These are phyloP conservation scores for Trichosporon sp. DNA, from an alignment of 1,284 basidiomycete species.

Conservation along the genomic window DNA sequence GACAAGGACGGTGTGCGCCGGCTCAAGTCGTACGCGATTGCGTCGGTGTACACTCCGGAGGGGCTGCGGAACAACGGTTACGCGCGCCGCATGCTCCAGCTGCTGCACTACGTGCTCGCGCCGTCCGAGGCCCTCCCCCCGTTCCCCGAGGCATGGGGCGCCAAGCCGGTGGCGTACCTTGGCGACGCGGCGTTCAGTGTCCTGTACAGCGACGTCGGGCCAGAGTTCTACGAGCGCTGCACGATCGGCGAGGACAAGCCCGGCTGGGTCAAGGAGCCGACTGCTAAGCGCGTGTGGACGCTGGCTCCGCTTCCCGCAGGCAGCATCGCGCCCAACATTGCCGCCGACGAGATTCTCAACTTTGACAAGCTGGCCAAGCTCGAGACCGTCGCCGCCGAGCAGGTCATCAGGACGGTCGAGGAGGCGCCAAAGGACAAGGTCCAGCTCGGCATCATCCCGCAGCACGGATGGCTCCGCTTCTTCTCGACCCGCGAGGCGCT, in stretches of 20 bases:
- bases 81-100: conserved; percentile 30
- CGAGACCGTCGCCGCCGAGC: neutral
- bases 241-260: conserved; percentile 7
- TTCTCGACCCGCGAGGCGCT: conserved; percentile 2
- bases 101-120: conserved; percentile 32
- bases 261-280: conserved; percentile 8
- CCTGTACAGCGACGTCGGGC: conserved; percentile 35
- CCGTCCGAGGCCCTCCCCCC: conserved; percentile 15
- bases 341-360: neutral
- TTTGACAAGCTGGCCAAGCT: neutral
- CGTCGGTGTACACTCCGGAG: conserved; percentile 31
- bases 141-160: conserved; percentile 27
- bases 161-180: conserved; percentile 13
- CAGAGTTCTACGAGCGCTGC: conserved; percentile 28
- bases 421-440: neutral
- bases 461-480: conserved; percentile 8
- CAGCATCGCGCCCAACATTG: neutral
- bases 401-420: neutral
- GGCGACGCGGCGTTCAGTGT: conserved; percentile 24
- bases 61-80: conserved; percentile 31
- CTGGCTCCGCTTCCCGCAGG: neutral
- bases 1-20: neutral
- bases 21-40: conserved; percentile 27
- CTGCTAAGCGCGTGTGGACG: neutral
- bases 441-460: conserved; percentile 3